Evolutionary conservation across 805 yeast species (phyloP), one percentile per base, ranked within the genome.

Genomic region (Candida ipomoeae): DNA sequence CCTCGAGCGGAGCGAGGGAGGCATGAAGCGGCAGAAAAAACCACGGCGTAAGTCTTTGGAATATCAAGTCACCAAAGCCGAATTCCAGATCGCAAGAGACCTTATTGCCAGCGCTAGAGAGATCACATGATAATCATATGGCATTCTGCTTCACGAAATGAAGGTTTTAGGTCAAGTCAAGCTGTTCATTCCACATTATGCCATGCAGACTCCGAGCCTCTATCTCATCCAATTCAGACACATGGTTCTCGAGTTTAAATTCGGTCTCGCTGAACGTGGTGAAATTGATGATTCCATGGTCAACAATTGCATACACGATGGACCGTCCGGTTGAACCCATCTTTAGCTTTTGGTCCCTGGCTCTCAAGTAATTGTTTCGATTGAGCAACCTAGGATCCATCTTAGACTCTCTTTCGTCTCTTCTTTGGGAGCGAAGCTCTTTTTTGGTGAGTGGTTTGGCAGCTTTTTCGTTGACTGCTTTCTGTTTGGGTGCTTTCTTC

Each of bases 221-320:
- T 21, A 55, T 37, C 6, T 31, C 36, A 35, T 54, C 34, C 44
- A 57, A 51, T 7, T 44, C 52, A 7, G 50, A 44, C 2, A 40
- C 18, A 3, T 21, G 23, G 11, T 49, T 50, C 14, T 52, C 47
- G 42, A 68, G 54, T 3, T 68, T 68, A 67, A 83, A 83, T 54
- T 78, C 79, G 6, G 79, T 75, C 54, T 78, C 80, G 5, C 78
- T 63, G 17, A 83, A 57, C 41, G 70, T 71, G n/a, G 81, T 71
- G 59, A 85, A 88, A 60, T 84, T 86, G 15, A 88, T 77, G 5
- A 88, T 73, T 0, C 96, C 96, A 57, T 80, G 75, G 62, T 87
- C 94, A 5, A 89, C 80, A 1, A 85, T 71, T 0, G 96, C 96
- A n/a, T 83, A 54, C 3, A 88, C 66, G 5, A 85, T 68, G 23